A percentile compares a stretch with the other conserved stretches of the same genome.
Evolutionary conservation across 2,329 filamentous ascomycete species (phyloP).

Genomic region (Pyricularia grisea): DNA sequence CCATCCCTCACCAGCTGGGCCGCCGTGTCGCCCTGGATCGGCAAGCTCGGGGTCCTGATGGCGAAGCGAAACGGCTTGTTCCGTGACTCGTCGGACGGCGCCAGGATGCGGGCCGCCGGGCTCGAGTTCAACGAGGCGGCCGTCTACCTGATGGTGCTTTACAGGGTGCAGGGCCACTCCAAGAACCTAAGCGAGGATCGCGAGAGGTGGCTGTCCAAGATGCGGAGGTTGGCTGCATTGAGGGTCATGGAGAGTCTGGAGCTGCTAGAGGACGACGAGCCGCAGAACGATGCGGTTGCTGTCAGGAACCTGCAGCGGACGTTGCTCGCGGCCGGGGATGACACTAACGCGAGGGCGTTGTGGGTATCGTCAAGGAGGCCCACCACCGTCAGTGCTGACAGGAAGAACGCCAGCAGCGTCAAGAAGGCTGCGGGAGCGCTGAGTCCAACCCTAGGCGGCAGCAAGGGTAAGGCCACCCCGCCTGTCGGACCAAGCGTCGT

Average conservation of each 20-base stretch:
- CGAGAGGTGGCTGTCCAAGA: neutral
- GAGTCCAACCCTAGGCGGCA: neutral
- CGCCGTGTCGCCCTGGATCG: neutral
- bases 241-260: conserved; percentile 1
- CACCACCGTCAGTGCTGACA: neutral
- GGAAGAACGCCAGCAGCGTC: neutral
- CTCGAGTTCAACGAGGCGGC: conserved; percentile 5
- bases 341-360: neutral
- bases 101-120: neutral
- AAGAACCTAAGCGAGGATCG: neutral
- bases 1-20: neutral
- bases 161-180: neutral
- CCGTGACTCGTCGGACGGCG: neutral
- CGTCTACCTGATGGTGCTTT: conserved; percentile 1
- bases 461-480: neutral
- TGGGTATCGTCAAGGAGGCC: neutral
- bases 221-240: neutral
- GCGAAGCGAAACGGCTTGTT: neutral
- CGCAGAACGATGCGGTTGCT: neutral
- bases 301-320: conserved; percentile 3
- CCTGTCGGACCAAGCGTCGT: neutral
- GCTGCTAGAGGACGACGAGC: conserved; percentile 4
- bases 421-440: neutral
- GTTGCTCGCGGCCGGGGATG: neutral
- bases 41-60: neutral